phyloP scores from a whole-genome alignment of 306 rosid genomes.

The Canavalia ensiformis region DNA sequence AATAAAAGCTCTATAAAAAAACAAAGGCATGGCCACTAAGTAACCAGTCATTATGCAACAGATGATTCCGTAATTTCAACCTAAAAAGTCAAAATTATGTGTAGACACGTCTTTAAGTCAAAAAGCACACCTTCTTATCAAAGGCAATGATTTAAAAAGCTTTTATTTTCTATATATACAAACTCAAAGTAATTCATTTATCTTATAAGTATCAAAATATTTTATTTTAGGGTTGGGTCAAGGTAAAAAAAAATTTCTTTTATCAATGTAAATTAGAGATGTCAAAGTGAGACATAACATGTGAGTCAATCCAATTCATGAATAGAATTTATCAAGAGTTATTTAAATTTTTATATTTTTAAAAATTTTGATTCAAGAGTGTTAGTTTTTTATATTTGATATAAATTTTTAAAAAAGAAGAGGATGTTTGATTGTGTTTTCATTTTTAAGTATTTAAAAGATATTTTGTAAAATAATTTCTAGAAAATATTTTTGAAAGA shows the following conservation, averaged over 20 bases:
- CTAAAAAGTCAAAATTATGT: background rate
- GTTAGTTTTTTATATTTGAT: no score
- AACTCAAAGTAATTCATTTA: background rate
- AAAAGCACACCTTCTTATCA: background rate
- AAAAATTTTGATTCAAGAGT: no score
- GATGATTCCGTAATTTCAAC: constrained; percentile 8
- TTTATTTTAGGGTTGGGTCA: background rate
- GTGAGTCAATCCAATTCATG: no score
- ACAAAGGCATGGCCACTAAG: background rate
- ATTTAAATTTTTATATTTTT: no score
- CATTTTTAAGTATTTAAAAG: no score
- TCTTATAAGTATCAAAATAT: background rate
- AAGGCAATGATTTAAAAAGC: background rate
- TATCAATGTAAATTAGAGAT: background rate
- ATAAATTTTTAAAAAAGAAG: no score
- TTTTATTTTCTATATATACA: background rate
- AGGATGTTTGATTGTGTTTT: no score
- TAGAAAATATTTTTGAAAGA: no score
- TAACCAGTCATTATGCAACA: background rate
- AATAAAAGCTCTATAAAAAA: no score
- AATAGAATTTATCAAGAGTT: no score
- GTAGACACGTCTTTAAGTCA: background rate
- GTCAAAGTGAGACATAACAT: no score
- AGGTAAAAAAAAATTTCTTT: background rate
- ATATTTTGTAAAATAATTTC: no score